Percentiles rank a stretch among this genome's conserved stretches.
phyloP scores from a whole-genome alignment of 2,329 filamentous ascomycete genomes.

The Phialophora chinensis region DNA sequence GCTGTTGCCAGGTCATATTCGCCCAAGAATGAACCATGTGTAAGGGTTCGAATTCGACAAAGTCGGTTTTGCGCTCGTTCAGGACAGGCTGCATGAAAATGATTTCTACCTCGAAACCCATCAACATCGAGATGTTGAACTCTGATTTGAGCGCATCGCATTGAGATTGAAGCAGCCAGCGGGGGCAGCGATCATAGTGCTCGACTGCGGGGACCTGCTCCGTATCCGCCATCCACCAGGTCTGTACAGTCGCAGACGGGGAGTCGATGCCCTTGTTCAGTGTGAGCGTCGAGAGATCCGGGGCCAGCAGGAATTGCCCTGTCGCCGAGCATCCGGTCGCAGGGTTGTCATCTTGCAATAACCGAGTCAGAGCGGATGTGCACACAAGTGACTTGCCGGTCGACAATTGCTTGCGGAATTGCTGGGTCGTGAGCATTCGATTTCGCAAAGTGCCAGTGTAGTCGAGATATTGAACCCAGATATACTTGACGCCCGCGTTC shows the following conservation, averaged over 20 bases:
- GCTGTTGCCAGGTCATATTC: conserved; percentile 66
- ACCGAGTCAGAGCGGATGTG: conserved; percentile 66
- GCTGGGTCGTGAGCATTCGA: conserved; percentile 69
- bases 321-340: conserved; percentile 61
- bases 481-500: conserved; percentile 64
- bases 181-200: conserved; percentile 61
- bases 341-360: conserved; percentile 71
- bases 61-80: conserved; percentile 39
- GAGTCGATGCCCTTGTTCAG: conserved; percentile 62
- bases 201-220: conserved; percentile 39
- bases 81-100: conserved; percentile 65
- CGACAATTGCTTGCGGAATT: conserved; percentile 57
- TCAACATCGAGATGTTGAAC: conserved; percentile 63
- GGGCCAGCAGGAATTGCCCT: conserved; percentile 70
- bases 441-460: conserved; percentile 72
- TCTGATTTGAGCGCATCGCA: conserved; percentile 59
- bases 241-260: conserved; percentile 68
- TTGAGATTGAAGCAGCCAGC: conserved; percentile 64
- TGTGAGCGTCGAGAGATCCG: conserved; percentile 69
- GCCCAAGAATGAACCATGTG: conserved; percentile 74
- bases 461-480: conserved; percentile 79
- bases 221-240: conserved; percentile 65
- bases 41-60: conserved; percentile 53
- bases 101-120: conserved; percentile 85
- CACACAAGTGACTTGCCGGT: conserved; percentile 63